These are phyloP conservation scores for Calonectria pteridis DNA, from an alignment of 2,329 filamentous ascomycete genomes.

Conservation along the genomic window DNA sequence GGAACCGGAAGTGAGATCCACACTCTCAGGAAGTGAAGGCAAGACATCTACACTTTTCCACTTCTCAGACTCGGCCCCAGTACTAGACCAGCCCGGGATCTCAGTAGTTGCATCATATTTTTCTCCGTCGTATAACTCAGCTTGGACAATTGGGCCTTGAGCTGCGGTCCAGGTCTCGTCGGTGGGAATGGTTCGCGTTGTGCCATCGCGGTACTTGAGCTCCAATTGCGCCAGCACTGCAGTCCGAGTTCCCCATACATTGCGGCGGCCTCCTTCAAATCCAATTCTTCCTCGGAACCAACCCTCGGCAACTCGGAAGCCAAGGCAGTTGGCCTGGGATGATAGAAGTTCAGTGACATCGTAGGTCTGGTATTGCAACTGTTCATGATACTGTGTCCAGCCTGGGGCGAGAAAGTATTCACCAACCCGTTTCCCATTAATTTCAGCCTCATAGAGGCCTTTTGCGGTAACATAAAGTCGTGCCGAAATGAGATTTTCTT, in stretches of 20 bases:
- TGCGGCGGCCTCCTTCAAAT: conserved; percentile 39
- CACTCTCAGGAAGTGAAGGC: conserved; percentile 17
- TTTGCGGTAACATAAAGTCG: conserved; percentile 59
- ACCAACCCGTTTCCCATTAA: conserved; percentile 58
- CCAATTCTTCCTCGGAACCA: conserved; percentile 60
- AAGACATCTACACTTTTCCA: conserved; percentile 32
- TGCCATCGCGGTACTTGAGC: conserved; percentile 50
- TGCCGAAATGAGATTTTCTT: conserved; percentile 38
- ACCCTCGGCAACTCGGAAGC: conserved; percentile 57
- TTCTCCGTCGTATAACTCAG: conserved; percentile 67
- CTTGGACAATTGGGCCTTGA: conserved; percentile 49
- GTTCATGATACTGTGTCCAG: conserved; percentile 62
- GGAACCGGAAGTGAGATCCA: conserved; percentile 54
- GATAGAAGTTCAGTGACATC: conserved; percentile 59
- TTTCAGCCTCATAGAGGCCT: conserved; percentile 58
- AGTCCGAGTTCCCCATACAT: conserved; percentile 54
- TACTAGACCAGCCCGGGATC: conserved; percentile 32
- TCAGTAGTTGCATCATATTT: conserved; percentile 57
- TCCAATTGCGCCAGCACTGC: conserved; percentile 56
- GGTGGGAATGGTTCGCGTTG: conserved; percentile 45
- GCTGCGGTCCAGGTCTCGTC: conserved; percentile 55
- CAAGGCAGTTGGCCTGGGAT: conserved; percentile 28
- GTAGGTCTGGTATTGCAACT: conserved; percentile 63
- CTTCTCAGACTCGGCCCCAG: not conserved
- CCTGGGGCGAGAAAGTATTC: conserved; percentile 60